These are phyloP conservation scores for Blastocrithidia nonstop DNA, from an alignment of 208 protist genomes.

Conservation along the genomic window DNA sequence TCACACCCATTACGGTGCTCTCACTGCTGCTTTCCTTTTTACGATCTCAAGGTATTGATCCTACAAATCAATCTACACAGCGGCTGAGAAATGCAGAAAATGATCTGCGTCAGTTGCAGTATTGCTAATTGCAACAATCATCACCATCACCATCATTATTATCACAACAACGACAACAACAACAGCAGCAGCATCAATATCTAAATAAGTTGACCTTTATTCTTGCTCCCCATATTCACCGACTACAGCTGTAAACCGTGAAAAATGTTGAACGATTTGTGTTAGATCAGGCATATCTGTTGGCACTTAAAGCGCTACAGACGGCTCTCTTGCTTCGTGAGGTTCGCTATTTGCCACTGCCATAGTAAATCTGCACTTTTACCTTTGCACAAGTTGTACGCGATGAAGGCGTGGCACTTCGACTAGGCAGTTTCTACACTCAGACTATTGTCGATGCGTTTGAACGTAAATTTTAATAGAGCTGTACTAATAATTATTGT, in stretches of 20 bases:
- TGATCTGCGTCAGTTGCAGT: not conserved
- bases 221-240: too few species aligned
- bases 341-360: conserved; percentile 26
- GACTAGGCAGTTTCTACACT: conserved; percentile 41
- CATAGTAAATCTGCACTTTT: conserved; percentile 22
- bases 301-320: conserved; percentile 42
- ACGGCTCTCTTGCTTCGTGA: conserved; percentile 39
- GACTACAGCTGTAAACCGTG: conserved; percentile 22
- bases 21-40: conserved; percentile 4
- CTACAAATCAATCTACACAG: too few species aligned
- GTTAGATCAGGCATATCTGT: conserved; percentile 18
- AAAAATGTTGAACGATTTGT: conserved; percentile 25
- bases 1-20: conserved; percentile 5
- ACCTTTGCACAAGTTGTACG: conserved; percentile 63
- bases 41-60: too few species aligned
- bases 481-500: too few species aligned
- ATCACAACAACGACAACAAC: conserved; percentile 2
- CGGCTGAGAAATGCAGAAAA: too few species aligned
- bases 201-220: too few species aligned
- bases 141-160: not conserved
- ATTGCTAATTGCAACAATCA: not conserved
- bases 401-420: conserved; percentile 43
- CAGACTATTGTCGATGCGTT: too few species aligned
- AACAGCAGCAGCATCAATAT: not conserved
- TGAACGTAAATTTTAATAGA: too few species aligned